These are phyloP conservation scores for Lichtheimia ornata DNA, from an alignment of 371 early-diverging fungal genomes.

Conservation along the genomic window DNA sequence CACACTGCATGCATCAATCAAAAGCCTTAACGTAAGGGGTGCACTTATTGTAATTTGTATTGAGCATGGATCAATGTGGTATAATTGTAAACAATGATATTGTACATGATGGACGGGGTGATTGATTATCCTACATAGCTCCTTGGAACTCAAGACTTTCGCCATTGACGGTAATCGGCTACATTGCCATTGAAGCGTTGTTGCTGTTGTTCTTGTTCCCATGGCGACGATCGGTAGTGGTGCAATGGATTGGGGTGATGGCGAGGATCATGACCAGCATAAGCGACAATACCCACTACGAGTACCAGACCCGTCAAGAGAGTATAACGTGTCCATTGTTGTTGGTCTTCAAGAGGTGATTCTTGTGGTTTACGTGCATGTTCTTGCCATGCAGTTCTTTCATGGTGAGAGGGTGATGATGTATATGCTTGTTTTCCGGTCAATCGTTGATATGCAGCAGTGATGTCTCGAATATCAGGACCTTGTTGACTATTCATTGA, in stretches of 20 bases:
- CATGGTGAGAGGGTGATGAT: background rate
- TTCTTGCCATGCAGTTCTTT: conserved; percentile 3
- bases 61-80: too few relatives aligned
- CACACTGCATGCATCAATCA: too few relatives aligned
- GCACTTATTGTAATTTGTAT: too few relatives aligned
- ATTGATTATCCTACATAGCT: too few relatives aligned
- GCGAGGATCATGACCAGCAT: conserved; percentile 11
- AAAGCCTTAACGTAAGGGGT: too few relatives aligned
- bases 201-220: conserved; percentile 5
- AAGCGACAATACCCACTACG: conserved; percentile 5
- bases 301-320: conserved; percentile 15
- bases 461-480: conserved; percentile 18
- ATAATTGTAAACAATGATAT: too few relatives aligned
- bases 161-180: conserved; percentile 9
- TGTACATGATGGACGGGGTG: too few relatives aligned
- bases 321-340: conserved; percentile 9
- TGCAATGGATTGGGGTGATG: background rate
- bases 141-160: background rate
- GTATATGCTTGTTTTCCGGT: conserved; percentile 1
- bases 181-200: background rate
- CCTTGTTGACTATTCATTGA: background rate
- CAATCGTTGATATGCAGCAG: conserved; percentile 13
- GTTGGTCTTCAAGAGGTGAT: conserved; percentile 9
- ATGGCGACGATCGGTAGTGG: background rate
- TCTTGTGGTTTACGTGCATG: background rate